phyloP scores from a whole-genome alignment of 192 early-diverging fungal genomes.

The Umbelopsis ramanniana region DNA sequence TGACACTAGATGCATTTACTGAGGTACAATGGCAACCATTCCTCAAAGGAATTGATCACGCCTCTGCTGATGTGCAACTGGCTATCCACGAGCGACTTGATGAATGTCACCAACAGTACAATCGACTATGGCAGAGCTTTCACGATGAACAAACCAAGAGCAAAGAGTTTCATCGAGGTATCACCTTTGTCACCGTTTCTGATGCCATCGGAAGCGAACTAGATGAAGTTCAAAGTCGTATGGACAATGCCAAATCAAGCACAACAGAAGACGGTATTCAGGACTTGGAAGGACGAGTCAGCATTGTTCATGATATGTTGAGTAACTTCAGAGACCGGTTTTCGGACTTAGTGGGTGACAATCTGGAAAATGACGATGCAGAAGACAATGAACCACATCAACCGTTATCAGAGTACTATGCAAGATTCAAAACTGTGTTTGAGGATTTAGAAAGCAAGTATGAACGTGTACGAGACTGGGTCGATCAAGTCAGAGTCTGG shows the following conservation, averaged over 20 bases:
- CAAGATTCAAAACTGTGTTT: conserved; percentile 30
- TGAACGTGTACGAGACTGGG: conserved; percentile 49
- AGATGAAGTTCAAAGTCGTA: conserved; percentile 28
- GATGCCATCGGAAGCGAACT: conserved; percentile 29
- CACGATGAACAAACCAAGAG: background rate
- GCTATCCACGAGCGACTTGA: background rate
- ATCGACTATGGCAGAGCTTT: background rate
- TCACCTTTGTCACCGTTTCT: conserved; percentile 3
- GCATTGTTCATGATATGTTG: conserved; percentile 23
- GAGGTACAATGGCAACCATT: conserved; percentile 23
- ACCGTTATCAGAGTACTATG: conserved; percentile 1
- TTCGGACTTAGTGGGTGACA: conserved; percentile 30
- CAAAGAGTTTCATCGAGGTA: conserved; percentile 9
- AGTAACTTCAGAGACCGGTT: conserved; percentile 26
- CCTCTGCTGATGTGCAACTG: conserved; percentile 16
- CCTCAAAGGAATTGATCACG: conserved; percentile 2
- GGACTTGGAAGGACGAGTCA: conserved; percentile 35
- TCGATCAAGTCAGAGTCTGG: conserved; percentile 41
- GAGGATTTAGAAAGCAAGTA: conserved; percentile 44
- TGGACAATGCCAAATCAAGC: conserved; percentile 36
- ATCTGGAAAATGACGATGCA: background rate
- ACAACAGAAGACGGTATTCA: conserved; percentile 39
- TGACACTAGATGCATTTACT: conserved; percentile 18
- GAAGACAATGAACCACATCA: conserved; percentile 11
- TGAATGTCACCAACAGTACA: conserved; percentile 6